phyloP scores from a whole-genome alignment of 208 protist species.

The Leishmania aethiopica region DNA sequence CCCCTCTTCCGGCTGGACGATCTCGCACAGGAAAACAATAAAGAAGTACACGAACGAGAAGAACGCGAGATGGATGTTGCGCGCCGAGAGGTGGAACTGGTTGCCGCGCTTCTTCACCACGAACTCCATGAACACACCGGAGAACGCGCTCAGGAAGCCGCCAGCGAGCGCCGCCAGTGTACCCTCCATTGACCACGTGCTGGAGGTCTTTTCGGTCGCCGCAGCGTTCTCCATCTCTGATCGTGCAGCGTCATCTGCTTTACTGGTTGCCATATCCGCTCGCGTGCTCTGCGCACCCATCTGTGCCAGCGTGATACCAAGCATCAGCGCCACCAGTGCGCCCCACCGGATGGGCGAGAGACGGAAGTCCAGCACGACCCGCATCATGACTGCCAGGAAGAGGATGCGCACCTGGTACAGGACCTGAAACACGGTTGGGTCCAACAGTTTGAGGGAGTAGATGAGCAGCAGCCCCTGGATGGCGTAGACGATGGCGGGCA shows the following conservation, averaged over 20 bases:
- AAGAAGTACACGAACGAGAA: slow-evolving; percentile 43
- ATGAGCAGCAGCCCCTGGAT: slow-evolving; percentile 61
- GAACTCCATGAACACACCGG: slow-evolving; percentile 62
- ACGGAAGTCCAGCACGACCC: slow-evolving; percentile 19
- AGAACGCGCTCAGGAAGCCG: slow-evolving; percentile 45
- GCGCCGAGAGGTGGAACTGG: slow-evolving; percentile 18
- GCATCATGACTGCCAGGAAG: slow-evolving; percentile 52
- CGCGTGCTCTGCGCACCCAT: slow-evolving; percentile 25
- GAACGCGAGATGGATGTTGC: slow-evolving; percentile 50
- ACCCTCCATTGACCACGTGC: slow-evolving; percentile 34
- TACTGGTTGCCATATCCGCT: slow-evolving; percentile 1
- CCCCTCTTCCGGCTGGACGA: neutral
- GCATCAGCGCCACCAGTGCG: slow-evolving; percentile 41
- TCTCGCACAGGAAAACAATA: slow-evolving; percentile 5
- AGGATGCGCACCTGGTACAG: slow-evolving; percentile 65
- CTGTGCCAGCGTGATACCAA: slow-evolving; percentile 51
- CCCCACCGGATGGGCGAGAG: slow-evolving; percentile 55
- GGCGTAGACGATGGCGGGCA: slow-evolving; percentile 61
- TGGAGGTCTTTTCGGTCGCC: neutral
- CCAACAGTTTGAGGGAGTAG: slow-evolving; percentile 45
- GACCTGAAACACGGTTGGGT: slow-evolving; percentile 67
- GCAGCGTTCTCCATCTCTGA: neutral
- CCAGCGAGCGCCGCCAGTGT: slow-evolving; percentile 34
- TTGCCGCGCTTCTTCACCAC: slow-evolving; percentile 58
- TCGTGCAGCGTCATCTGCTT: neutral